phyloP scores from a whole-genome alignment of 2,329 filamentous ascomycete species.

The Mycocentrospora acerina region DNA sequence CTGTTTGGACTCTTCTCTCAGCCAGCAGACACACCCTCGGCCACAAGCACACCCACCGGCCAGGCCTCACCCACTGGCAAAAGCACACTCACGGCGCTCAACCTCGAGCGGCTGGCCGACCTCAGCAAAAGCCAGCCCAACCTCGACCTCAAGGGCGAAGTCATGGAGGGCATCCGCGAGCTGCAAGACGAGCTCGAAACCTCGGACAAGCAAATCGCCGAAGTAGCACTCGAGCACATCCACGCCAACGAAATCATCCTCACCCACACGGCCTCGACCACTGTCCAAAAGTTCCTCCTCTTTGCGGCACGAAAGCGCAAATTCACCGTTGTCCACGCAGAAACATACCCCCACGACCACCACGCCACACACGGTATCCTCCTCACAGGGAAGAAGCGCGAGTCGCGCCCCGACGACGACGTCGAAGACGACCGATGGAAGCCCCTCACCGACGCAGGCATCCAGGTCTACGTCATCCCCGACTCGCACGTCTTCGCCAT shows the following conservation, averaged over 20 bases:
- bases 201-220: constrained; percentile 90
- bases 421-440: constrained; percentile 65
- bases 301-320: constrained; percentile 85
- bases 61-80: constrained; percentile 53
- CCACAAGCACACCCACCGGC: constrained; percentile 54
- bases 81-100: constrained; percentile 34
- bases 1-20: constrained; percentile 88
- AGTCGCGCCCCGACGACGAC: constrained; percentile 52
- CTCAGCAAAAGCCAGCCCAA: constrained; percentile 43
- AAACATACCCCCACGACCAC: constrained; percentile 70
- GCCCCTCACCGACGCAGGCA: constrained; percentile 73
- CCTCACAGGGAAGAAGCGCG: constrained; percentile 54
- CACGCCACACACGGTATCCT: constrained; percentile 63
- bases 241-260: constrained; percentile 91
- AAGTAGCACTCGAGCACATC: constrained; percentile 86
- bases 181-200: constrained; percentile 93
- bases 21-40: constrained; percentile 52
- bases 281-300: constrained; percentile 85
- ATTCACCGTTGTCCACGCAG: constrained; percentile 86
- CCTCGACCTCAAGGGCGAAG: constrained; percentile 81
- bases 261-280: constrained; percentile 81
- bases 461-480: constrained; percentile 79
- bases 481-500: constrained; percentile 87
- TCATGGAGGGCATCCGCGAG: constrained; percentile 91
- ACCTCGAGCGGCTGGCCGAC: constrained; percentile 42